These are phyloP conservation scores for Kuraishia piskuri DNA, from an alignment of 805 yeast genomes.

Conservation along the genomic window DNA sequence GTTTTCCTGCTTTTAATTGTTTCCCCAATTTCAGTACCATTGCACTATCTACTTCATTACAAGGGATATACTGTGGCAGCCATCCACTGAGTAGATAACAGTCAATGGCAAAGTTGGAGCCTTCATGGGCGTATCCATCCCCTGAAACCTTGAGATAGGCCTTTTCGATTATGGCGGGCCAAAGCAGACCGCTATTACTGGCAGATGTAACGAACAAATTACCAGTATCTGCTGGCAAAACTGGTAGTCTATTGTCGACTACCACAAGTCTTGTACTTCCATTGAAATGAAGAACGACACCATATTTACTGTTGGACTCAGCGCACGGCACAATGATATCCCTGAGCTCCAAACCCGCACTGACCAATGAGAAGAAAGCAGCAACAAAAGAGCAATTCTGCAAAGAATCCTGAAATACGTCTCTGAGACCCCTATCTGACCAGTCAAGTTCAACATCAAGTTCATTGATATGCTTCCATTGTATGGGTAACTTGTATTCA, in stretches of 20 bases:
- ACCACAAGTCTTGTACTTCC: constrained; percentile 41
- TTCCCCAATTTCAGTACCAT: constrained; percentile 22
- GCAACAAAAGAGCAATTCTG: constrained; percentile 75
- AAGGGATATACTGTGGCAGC: constrained; percentile 52
- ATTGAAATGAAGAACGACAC: constrained; percentile 38
- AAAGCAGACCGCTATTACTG: constrained; percentile 24
- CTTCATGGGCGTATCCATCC: constrained; percentile 50
- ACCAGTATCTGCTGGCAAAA: constrained; percentile 10
- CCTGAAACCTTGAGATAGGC: constrained; percentile 55
- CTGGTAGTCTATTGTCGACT: constrained; percentile 40
- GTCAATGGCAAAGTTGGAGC: constrained; percentile 73
- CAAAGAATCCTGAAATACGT: constrained; percentile 39
- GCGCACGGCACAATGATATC: constrained; percentile 12
- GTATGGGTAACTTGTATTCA: neutral
- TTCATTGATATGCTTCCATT: neutral
- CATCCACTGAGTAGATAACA: constrained; percentile 60
- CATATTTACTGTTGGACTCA: constrained; percentile 19
- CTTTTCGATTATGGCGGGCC: constrained; percentile 76
- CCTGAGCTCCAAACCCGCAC: constrained; percentile 18
- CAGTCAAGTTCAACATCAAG: constrained; percentile 4
- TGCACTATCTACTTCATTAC: constrained; percentile 21
- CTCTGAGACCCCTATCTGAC: constrained; percentile 10
- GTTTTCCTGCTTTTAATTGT: constrained; percentile 22
- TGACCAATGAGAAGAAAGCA: constrained; percentile 44
- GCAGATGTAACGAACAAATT: constrained; percentile 27